Base-by-base conservation (phyloP, 352 stramenopile species). In the Stephanocyclus meneghinianus region DNA sequence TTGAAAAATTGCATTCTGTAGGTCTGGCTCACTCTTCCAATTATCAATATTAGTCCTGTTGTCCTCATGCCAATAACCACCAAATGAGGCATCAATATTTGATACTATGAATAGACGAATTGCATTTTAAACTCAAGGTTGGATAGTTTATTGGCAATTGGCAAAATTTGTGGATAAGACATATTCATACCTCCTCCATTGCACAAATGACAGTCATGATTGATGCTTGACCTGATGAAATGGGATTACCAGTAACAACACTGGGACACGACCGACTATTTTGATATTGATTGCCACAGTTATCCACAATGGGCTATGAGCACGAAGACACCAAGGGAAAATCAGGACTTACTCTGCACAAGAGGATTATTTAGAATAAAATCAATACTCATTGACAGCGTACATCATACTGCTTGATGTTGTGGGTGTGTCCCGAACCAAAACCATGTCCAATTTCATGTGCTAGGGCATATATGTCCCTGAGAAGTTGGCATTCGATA, bases 391-490 rank as follows among this genome's bases (percentile, higher is more conserved):
- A 16, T 30, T 10, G 8, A 15, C 8, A 37, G 5, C 63, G 59
- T 29, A 71, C 63, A 51, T 47, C 13, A 50, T 71, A 71, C 2
- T 30, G 18, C 26, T 15, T 50, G 0, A 60, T 44, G 32, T 71
- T 48, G 32, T 71, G 57, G 9, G 69, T 76, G 21, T 76, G 69
- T 9, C 11, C 2, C 15, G 63, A 61, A 50, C 48, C 48, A 61
- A 71, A 76, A 29, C 60, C 70, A 30, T 68, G 69, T n/a, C 51
- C 5, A 71, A 35, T 37, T 76, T 59, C 69, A 57, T 60, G 51
- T 21, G 35, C 35, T 21, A 21, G 11, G 13, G n/a, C 11, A 16
- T 21, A 53, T 4, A 53, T 40, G 35, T 40, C 35, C 35, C 35
- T 40, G 35, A 9, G 35, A 40, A 40, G 2, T 40, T 0, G 35